Evolutionary conservation across 2,329 filamentous ascomycete species (phyloP).

Genomic region (Leptosphaerulina australis): DNA sequence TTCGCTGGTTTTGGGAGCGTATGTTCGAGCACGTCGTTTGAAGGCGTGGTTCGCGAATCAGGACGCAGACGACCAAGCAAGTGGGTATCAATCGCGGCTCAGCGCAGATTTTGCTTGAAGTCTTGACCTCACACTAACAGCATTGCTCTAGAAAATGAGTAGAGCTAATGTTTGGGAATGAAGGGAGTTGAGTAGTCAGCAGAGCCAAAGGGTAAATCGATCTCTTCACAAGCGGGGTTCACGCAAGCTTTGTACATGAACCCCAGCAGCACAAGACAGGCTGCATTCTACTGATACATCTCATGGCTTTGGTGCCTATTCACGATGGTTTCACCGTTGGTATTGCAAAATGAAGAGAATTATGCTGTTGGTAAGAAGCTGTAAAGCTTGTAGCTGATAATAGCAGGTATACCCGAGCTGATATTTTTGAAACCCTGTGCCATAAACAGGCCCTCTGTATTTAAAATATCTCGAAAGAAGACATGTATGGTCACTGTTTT

Average conservation of each 20-base stretch:
- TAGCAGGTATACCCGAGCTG: no score
- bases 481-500: neutral
- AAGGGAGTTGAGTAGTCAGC: neutral
- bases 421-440: no score
- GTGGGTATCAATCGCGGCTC: constrained; percentile 51
- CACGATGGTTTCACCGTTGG: neutral
- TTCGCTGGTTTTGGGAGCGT: constrained; percentile 29
- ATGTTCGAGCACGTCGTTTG: constrained; percentile 33
- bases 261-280: neutral
- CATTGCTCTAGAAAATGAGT: neutral
- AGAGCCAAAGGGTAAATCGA: neutral
- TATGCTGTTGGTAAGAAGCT: neutral
- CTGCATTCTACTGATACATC: neutral
- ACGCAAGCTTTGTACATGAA: neutral
- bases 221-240: neutral
- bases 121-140: constrained; percentile 28
- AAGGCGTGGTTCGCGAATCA: constrained; percentile 28
- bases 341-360: neutral
- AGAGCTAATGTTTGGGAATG: neutral
- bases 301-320: constrained; percentile 10
- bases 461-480: no score
- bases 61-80: constrained; percentile 44
- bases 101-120: constrained; percentile 43
- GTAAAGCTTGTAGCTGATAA: constrained; percentile 7
- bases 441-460: no score